Evolutionary conservation across 495 filamentous ascomycete species (phyloP), one percentile per base, ranked within the genome.

Genomic region (Tuber melanosporum): DNA sequence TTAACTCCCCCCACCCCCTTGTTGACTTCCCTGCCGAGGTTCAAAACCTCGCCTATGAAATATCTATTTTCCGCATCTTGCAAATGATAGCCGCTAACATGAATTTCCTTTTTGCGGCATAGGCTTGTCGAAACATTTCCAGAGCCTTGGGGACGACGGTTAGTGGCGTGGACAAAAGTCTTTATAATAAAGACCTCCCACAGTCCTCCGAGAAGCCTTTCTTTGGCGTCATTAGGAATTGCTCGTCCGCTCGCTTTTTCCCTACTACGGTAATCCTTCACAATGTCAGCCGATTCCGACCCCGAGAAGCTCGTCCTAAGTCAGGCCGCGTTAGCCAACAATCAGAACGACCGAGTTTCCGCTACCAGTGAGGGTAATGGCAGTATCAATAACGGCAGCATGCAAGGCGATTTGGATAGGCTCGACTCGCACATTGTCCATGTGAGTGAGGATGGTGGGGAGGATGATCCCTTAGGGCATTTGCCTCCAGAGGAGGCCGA

Each of bases 401-500:
- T 3, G 3, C 57, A 66, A 10, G 57, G 10, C 14, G 57, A 12
- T n/a, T 76, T 88, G 32, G 76, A 85, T 69, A 89, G 88, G 80
- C 79, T 87, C 66, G 89, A 91, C 83, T 88, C 88, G 36, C 85
- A 87, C 73, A 84, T 87, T 36, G 76, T 84, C 36, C 84, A 86
- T 26, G 80, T 86, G 43, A 75, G 78, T 42, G 75, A 80, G 26
- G 84, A 84, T 43, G 81, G 85, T 43, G 81, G 84, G 5, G 80
- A 84, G 44, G 86, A 84, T 14, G 89, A 91, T 75, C 86, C 87
- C n/a, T 85, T 85, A 45, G 78, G 75, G 12, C 90, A 92, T 83
- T 86, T 93, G 32, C 87, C 90, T 19, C 83, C 86, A 45, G 84
- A 90, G 80, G 92, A 97, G 82, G 87, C 87, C 73, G 86, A 88